Evolutionary conservation across 2,329 filamentous ascomycete genomes (phyloP), one percentile per base, ranked within the genome.

Genomic region (Calonectria pseudoreteaudii): DNA sequence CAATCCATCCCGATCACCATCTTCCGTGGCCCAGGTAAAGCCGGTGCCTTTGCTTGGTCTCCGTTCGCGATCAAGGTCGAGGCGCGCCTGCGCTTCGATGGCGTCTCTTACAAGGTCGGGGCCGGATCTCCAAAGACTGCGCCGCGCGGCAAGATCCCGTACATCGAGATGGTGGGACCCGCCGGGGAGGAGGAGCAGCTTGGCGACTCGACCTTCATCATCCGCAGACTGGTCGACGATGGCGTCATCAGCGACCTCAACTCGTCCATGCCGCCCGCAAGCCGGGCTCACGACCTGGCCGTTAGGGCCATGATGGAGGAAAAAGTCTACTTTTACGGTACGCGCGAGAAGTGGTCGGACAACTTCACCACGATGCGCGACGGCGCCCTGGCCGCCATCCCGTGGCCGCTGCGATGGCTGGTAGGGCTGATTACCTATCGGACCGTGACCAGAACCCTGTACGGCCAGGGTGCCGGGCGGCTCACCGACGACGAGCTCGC

Each of bases 1-100:
- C 44, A 47, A 18, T n/a, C 10, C 13, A 44, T 64, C 6, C 60
- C 67, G 14, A 69, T 82, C 36, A 81, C 77, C 38, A 53, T 92
- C 64, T 90, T 86, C 80, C 88, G 90, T 50, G 90, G 90, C 60
- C 88, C 85, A 72, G 82, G 83, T 38, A 80, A 83, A 3, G 72
- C 80, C 1, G 84, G 83, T 7, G 76, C 52, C 0, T 82, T 91
- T 77, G 86, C 87, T 66, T 92, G 90, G 90, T 92, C 91, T 0
- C 91, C 91, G 13, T 93, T 91, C 76, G 90, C 91, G 67, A 89
- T 84, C 56, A 93, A 93, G 80, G 84, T 93, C 66, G 92, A 93
- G 79, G 86, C 90, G 23, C 90, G 91, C 18, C 85, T 93, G 8
- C 91, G 91, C 18, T 87, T 92, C 75, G 86, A 86, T 2, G 80